These are phyloP conservation scores for Meredithiella fracta DNA, from an alignment of 2,329 filamentous ascomycete species.

Conservation along the genomic window DNA sequence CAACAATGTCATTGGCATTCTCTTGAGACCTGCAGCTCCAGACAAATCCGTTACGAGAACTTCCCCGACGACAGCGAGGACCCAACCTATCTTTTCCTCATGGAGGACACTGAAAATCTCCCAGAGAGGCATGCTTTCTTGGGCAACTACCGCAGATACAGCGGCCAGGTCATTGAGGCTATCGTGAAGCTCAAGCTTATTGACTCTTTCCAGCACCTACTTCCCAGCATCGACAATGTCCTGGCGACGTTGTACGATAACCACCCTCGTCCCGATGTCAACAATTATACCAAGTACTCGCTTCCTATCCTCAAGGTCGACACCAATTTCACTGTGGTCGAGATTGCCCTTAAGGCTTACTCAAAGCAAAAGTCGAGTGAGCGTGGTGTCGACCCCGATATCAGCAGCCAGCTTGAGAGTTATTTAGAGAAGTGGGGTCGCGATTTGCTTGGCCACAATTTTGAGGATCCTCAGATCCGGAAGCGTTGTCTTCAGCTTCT, in stretches of 20 bases:
- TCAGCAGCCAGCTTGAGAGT: constrained; percentile 25
- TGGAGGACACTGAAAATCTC: constrained; percentile 87
- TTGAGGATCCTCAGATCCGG: constrained; percentile 71
- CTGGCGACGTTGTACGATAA: constrained; percentile 61
- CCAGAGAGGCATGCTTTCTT: constrained; percentile 91
- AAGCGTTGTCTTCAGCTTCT: constrained; percentile 69
- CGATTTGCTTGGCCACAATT: constrained; percentile 50
- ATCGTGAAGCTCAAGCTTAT: constrained; percentile 69
- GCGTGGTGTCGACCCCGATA: constrained; percentile 4
- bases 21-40: constrained; percentile 72
- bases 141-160: constrained; percentile 87
- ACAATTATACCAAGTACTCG: constrained; percentile 51
- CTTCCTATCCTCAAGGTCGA: constrained; percentile 65
- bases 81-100: constrained; percentile 61
- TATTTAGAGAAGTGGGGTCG: constrained; percentile 58
- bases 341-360: constrained; percentile 77
- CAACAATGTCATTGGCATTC: constrained; percentile 47
- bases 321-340: constrained; percentile 75
- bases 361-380: constrained; percentile 48
- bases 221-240: constrained; percentile 59
- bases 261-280: constrained; percentile 46
- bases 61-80: constrained; percentile 70
- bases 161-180: constrained; percentile 68
- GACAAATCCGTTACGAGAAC: constrained; percentile 75
- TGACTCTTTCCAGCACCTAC: constrained; percentile 74